A percentile compares a stretch with the other conserved stretches of the same genome.
Evolutionary conservation across 1,284 basidiomycete genomes (phyloP).

Genomic region (Xerocomus cyaneibrunnescens): DNA sequence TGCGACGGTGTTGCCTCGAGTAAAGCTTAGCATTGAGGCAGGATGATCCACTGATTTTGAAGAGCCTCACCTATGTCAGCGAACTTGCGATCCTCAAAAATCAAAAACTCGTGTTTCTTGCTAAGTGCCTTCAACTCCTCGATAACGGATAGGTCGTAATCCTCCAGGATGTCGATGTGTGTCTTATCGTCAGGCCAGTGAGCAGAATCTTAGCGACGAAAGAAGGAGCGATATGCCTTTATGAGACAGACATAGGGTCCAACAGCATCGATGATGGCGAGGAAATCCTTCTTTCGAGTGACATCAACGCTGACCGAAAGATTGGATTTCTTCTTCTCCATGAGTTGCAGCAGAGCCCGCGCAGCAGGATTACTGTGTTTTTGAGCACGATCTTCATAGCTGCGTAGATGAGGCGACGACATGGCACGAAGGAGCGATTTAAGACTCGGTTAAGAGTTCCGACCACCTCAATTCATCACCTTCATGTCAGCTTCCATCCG

Average conservation of each 20-base stretch:
- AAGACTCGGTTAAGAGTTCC: background rate
- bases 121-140: slow-evolving; percentile 71
- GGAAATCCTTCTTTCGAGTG: slow-evolving; percentile 76
- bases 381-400: slow-evolving; percentile 66
- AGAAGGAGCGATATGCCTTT: slow-evolving; percentile 60
- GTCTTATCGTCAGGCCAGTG: slow-evolving; percentile 59
- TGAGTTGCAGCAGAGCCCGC: slow-evolving; percentile 74
- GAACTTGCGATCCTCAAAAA: slow-evolving; percentile 99
- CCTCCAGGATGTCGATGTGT: slow-evolving; percentile 94
- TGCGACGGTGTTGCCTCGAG: slow-evolving; percentile 90
- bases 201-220: slow-evolving; percentile 25
- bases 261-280: slow-evolving; percentile 86
- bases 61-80: slow-evolving; percentile 85
- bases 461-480: background rate
- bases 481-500: slow-evolving; percentile 38
- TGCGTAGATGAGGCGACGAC: slow-evolving; percentile 44
- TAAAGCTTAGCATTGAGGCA: slow-evolving; percentile 1
- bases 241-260: slow-evolving; percentile 90
- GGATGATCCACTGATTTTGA: background rate
- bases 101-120: slow-evolving; percentile 87
- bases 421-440: slow-evolving; percentile 29
- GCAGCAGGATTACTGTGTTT: slow-evolving; percentile 75
- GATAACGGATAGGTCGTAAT: slow-evolving; percentile 81
- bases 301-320: slow-evolving; percentile 97
- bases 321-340: slow-evolving; percentile 89